These are phyloP conservation scores for Senna tora DNA, from an alignment of 306 rosid genomes.

Conservation along the genomic window DNA sequence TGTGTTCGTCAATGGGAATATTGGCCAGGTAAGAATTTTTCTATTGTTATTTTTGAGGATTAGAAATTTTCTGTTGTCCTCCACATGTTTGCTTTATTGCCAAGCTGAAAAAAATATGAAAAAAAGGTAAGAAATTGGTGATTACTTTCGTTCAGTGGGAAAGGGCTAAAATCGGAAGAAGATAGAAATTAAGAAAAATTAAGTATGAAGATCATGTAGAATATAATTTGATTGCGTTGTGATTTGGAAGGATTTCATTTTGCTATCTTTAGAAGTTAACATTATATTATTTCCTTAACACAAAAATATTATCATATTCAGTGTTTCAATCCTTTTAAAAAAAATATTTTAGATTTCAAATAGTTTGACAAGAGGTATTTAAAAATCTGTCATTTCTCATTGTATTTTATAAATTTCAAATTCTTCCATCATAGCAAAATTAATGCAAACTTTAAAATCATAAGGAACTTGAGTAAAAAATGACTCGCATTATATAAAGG, in stretches of 20 bases:
- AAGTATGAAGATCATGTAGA: background rate
- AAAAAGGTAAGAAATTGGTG: background rate
- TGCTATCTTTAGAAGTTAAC: background rate
- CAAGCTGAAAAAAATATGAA: background rate
- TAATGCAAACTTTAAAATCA: too few relatives aligned
- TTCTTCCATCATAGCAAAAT: too few relatives aligned
- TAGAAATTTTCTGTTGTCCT: background rate
- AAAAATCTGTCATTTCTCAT: background rate
- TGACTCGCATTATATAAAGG: too few relatives aligned
- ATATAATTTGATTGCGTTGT: background rate
- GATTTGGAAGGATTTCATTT: background rate
- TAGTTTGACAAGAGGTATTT: background rate
- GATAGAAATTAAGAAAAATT: background rate
- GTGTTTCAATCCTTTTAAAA: too few relatives aligned
- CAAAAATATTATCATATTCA: too few relatives aligned
- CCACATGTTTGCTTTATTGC: conserved; percentile 34
- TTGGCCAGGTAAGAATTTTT: conserved; percentile 66
- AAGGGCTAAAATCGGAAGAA: background rate
- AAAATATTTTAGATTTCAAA: too few relatives aligned
- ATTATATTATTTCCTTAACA: background rate
- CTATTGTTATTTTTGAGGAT: background rate
- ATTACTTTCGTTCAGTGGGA: background rate
- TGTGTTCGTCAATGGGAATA: conserved; percentile 87
- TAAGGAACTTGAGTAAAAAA: background rate
- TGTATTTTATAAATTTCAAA: background rate